phyloP scores from a whole-genome alignment of 305 asterid genomes.

The Fraxinus dipetala region DNA sequence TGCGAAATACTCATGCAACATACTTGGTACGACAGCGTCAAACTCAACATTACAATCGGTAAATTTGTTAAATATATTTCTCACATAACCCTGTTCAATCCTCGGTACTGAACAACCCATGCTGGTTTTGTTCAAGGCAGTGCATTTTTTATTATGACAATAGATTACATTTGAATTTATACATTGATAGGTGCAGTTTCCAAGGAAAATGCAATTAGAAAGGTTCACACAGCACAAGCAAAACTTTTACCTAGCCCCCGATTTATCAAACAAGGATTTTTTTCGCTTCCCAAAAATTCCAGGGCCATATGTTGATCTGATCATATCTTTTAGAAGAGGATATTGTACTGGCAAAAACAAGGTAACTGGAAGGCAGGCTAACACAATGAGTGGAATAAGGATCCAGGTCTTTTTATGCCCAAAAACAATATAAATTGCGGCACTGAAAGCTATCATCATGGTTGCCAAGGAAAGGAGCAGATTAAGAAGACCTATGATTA shows the following conservation, averaged over 20 bases:
- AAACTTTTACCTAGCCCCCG: background rate
- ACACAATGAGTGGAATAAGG: conserved; percentile 12
- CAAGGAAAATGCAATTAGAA: background rate
- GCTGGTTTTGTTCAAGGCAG: background rate
- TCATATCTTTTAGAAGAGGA: conserved; percentile 29
- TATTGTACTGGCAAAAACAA: conserved; percentile 17
- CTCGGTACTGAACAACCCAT: background rate
- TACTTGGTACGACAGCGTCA: background rate
- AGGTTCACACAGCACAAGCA: background rate
- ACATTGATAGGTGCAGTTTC: background rate
- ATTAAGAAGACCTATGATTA: conserved; percentile 27
- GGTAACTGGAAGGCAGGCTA: conserved; percentile 24
- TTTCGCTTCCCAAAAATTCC: conserved; percentile 24
- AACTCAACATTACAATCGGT: background rate
- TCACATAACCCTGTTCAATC: background rate
- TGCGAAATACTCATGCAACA: background rate
- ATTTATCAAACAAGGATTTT: background rate
- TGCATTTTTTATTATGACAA: background rate
- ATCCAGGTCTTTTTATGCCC: conserved; percentile 15
- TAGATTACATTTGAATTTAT: background rate
- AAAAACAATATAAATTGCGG: conserved; percentile 14
- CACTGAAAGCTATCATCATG: conserved; percentile 30
- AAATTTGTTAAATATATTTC: background rate
- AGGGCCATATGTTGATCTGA: conserved; percentile 27
- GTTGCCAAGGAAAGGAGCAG: conserved; percentile 25